Evolutionary conservation across 1,139 yeast species (phyloP).

Genomic region (Kodamaea ohmeri): DNA sequence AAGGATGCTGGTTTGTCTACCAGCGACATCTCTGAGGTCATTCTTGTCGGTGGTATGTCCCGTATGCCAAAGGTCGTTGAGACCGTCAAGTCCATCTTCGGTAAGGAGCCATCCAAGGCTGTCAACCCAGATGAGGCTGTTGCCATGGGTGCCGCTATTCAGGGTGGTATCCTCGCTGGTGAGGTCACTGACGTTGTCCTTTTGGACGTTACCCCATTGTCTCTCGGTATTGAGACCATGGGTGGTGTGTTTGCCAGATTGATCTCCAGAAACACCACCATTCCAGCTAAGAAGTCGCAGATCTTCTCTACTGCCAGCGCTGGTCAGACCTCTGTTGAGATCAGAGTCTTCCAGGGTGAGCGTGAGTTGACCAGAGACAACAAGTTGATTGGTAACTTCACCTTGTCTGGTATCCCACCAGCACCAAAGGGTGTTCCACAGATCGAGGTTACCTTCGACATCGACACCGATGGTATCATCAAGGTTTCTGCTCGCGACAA

Average conservation of each 20-base stretch:
- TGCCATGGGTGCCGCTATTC: constrained; percentile 99
- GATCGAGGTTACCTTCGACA: constrained; percentile 96
- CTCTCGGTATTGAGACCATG: constrained; percentile 96
- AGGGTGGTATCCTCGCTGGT: constrained; percentile 98
- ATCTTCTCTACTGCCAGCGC: constrained; percentile 98
- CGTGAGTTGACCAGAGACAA: constrained; percentile 98
- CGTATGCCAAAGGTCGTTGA: constrained; percentile 99
- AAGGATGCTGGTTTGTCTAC: constrained; percentile 90
- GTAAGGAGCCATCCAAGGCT: constrained; percentile 96
- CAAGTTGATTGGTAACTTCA: constrained; percentile 97
- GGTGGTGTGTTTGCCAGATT: constrained; percentile 99
- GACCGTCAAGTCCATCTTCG: constrained; percentile 89
- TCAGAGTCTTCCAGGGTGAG: constrained; percentile 99
- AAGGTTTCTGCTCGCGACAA: constrained; percentile 98
- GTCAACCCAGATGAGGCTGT: constrained; percentile 99
- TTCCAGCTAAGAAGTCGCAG: constrained; percentile 96
- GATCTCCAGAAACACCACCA: constrained; percentile 96
- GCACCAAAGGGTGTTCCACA: constrained; percentile 99
- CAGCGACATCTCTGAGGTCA: constrained; percentile 89
- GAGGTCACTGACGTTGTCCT: constrained; percentile 94
- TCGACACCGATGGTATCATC: constrained; percentile 98
- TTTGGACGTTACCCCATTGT: constrained; percentile 95
- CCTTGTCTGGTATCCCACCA: constrained; percentile 94
- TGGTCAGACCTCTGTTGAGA: constrained; percentile 98
- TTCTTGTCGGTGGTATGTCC: constrained; percentile 99